phyloP scores from a whole-genome alignment of 768 basidiomycete genomes.

The Boletales sp. region DNA sequence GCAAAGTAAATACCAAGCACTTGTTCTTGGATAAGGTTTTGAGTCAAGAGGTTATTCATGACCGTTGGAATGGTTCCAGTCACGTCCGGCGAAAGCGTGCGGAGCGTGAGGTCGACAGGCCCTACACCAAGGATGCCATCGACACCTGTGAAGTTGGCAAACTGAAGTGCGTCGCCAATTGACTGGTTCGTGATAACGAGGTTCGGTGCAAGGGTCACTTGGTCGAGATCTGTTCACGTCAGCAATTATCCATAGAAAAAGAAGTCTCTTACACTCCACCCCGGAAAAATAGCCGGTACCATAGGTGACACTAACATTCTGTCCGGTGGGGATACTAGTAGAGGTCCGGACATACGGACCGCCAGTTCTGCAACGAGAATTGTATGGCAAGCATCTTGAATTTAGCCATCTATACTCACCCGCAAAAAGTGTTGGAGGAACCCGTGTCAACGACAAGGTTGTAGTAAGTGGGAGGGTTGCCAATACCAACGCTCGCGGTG shows the following conservation, averaged over 20 bases:
- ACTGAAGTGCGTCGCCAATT: slow-evolving; percentile 21
- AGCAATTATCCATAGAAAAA: not conserved
- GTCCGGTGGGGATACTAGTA: slow-evolving; percentile 19
- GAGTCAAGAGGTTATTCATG: slow-evolving; percentile 18
- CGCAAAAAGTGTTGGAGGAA: slow-evolving; percentile 26
- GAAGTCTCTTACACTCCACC: slow-evolving; percentile 28
- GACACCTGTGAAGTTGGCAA: slow-evolving; percentile 10
- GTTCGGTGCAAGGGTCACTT: slow-evolving; percentile 16
- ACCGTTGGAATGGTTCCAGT: slow-evolving; percentile 17
- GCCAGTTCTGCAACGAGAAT: slow-evolving; percentile 7
- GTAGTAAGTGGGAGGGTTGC: slow-evolving; percentile 21
- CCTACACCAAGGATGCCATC: slow-evolving; percentile 25
- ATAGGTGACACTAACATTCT: slow-evolving; percentile 5
- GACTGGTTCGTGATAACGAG: slow-evolving; percentile 23
- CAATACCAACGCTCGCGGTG: slow-evolving; percentile 21
- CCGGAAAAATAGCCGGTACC: slow-evolving; percentile 22
- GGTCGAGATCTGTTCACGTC: slow-evolving; percentile 12
- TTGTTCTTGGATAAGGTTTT: slow-evolving; percentile 12
- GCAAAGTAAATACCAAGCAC: slow-evolving; percentile 19
- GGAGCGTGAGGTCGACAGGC: slow-evolving; percentile 13
- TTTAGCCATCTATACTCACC: not conserved
- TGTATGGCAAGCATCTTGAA: not conserved
- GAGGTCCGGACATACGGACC: slow-evolving; percentile 12
- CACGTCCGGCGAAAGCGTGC: not conserved
- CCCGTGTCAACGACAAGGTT: slow-evolving; percentile 28